Evolutionary conservation across 1,139 yeast species (phyloP).

Genomic region (Nakaseomyces uthaithaninus): DNA sequence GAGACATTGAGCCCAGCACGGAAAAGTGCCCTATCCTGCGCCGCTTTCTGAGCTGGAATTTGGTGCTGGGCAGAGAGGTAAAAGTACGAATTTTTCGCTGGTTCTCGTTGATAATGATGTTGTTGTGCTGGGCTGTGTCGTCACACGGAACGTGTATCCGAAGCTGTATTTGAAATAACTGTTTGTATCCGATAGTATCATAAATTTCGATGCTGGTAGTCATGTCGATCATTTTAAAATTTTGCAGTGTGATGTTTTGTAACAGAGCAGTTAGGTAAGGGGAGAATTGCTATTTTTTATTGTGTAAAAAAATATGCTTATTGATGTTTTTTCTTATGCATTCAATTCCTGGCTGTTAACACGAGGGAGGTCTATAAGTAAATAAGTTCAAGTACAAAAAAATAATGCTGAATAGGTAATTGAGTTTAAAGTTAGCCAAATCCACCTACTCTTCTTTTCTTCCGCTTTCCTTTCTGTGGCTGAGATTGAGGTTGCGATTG

Average conservation of each 20-base stretch:
- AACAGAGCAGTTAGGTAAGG: too few species aligned
- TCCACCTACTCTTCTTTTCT: constrained; percentile 8
- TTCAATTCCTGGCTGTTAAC: too few species aligned
- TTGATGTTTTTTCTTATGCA: too few species aligned
- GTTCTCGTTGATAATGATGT: not conserved
- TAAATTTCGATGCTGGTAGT: too few species aligned
- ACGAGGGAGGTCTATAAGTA: too few species aligned
- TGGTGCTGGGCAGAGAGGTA: not conserved
- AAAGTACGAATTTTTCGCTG: too few species aligned
- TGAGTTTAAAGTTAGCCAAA: constrained; percentile 6
- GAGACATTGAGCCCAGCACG: too few species aligned
- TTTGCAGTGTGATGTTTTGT: too few species aligned
- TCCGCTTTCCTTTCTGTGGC: constrained; percentile 7
- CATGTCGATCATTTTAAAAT: too few species aligned
- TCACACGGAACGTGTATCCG: too few species aligned
- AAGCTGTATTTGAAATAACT: not conserved
- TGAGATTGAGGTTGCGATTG: constrained; percentile 8
- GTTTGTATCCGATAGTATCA: not conserved
- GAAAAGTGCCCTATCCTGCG: not conserved
- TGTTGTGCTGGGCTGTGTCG: not conserved
- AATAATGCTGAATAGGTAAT: not conserved
- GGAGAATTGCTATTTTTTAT: too few species aligned
- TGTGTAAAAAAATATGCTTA: too few species aligned
- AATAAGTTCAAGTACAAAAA: not conserved
- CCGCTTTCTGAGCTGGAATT: not conserved